These are phyloP conservation scores for Huntiella moniliformis DNA, from an alignment of 2,329 filamentous ascomycete species.

Conservation along the genomic window DNA sequence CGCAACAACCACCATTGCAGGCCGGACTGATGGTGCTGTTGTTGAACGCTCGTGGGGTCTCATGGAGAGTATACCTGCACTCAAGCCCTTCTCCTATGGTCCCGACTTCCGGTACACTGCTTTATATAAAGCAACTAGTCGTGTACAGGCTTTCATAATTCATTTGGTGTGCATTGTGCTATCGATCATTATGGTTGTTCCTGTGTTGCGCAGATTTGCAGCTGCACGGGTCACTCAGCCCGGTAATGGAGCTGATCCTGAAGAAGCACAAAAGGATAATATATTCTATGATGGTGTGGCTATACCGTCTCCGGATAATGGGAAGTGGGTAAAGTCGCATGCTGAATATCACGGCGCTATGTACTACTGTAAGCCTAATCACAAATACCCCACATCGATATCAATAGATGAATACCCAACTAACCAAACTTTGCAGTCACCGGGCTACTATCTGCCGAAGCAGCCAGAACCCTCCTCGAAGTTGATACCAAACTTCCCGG, in stretches of 20 bases:
- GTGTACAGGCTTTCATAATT: slow-evolving; percentile 28
- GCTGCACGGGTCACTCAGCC: slow-evolving; percentile 30
- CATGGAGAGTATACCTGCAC: slow-evolving; percentile 25
- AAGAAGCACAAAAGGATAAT: slow-evolving; percentile 37
- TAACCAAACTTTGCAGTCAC: slow-evolving; percentile 31
- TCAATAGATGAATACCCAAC: neutral
- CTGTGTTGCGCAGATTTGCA: slow-evolving; percentile 27
- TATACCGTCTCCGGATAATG: slow-evolving; percentile 14
- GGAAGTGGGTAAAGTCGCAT: slow-evolving; percentile 34
- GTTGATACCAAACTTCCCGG: slow-evolving; percentile 42
- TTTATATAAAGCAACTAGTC: slow-evolving; percentile 31
- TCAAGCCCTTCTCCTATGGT: slow-evolving; percentile 33
- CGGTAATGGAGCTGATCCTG: slow-evolving; percentile 33
- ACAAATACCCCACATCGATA: neutral
- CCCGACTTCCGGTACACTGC: slow-evolving; percentile 41
- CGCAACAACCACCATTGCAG: slow-evolving; percentile 33
- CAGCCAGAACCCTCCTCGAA: slow-evolving; percentile 44
- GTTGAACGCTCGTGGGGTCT: slow-evolving; percentile 47
- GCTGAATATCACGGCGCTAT: slow-evolving; percentile 33
- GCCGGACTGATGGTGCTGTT: slow-evolving; percentile 30
- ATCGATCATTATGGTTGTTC: slow-evolving; percentile 25
- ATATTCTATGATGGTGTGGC: slow-evolving; percentile 47
- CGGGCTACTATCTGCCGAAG: slow-evolving; percentile 42
- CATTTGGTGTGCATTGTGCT: slow-evolving; percentile 30
- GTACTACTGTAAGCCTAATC: slow-evolving; percentile 39